These are phyloP conservation scores for Tetracladium setigerum DNA, from an alignment of 495 filamentous ascomycete species.

Conservation along the genomic window DNA sequence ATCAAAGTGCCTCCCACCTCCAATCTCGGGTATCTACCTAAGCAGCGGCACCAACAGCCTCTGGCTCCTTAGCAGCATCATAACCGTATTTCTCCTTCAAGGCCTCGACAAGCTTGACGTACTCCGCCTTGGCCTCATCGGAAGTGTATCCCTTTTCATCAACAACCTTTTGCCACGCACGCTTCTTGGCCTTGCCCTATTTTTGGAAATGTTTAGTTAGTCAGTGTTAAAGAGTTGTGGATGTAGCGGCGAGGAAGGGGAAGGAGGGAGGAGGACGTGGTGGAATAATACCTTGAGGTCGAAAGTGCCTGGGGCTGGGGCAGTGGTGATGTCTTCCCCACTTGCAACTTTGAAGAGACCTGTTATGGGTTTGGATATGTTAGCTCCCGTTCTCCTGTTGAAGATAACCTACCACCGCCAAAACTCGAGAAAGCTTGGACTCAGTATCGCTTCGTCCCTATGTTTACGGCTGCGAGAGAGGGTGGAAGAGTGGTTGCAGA, in stretches of 20 bases:
- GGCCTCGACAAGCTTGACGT: slow-evolving; percentile 61
- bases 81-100: slow-evolving; percentile 63
- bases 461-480: slow-evolving; percentile 2
- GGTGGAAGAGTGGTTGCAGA: neutral
- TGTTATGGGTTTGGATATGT: slow-evolving; percentile 12
- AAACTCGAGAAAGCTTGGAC: too few relatives aligned
- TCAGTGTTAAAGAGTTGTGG: too few relatives aligned
- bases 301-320: slow-evolving; percentile 39
- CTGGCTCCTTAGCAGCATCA: slow-evolving; percentile 45
- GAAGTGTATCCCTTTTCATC: slow-evolving; percentile 44
- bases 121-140: slow-evolving; percentile 63
- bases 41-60: slow-evolving; percentile 34
- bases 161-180: slow-evolving; percentile 60
- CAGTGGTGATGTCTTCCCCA: slow-evolving; percentile 37
- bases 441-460: too few relatives aligned
- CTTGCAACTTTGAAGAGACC: slow-evolving; percentile 45
- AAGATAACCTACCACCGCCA: too few relatives aligned
- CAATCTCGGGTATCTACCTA: neutral
- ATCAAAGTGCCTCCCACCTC: too few relatives aligned
- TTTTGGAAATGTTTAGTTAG: too few relatives aligned
- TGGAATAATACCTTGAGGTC: slow-evolving; percentile 45
- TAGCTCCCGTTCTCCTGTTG: too few relatives aligned
- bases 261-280: neutral
- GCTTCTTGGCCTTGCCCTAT: slow-evolving; percentile 73
- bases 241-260: neutral